These are phyloP conservation scores for Neurospora sp. DNA, from an alignment of 495 filamentous ascomycete species.

Conservation along the genomic window DNA sequence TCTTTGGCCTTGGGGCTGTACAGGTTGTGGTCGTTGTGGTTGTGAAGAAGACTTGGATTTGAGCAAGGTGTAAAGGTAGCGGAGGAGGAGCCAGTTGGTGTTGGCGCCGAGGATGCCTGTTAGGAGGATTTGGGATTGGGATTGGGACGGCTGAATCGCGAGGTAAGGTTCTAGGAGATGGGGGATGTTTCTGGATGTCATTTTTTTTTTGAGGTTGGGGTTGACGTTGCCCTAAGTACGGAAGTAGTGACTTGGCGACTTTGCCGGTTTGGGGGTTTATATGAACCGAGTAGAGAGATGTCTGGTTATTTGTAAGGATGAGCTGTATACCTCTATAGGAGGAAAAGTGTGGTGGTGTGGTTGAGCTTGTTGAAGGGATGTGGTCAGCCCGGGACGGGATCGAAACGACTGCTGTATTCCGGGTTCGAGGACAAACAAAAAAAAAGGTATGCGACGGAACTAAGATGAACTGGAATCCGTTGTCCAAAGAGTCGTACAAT, in stretches of 20 bases:
- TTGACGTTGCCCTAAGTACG: background rate
- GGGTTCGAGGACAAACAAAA: background rate
- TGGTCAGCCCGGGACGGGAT: background rate
- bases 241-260: too few relatives aligned
- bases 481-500: background rate
- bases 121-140: conserved; percentile 47
- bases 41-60: background rate
- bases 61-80: conserved; percentile 52
- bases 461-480: too few relatives aligned
- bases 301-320: background rate
- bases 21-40: background rate
- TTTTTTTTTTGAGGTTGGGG: background rate
- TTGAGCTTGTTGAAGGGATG: background rate
- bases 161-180: conserved; percentile 57
- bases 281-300: too few relatives aligned
- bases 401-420: background rate
- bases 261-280: too few relatives aligned
- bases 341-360: background rate
- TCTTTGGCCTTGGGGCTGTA: background rate
- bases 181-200: conserved; percentile 29
- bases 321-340: background rate
- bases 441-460: too few relatives aligned
- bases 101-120: conserved; percentile 63
- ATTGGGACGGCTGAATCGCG: conserved; percentile 28
- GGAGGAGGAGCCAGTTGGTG: conserved; percentile 63